Base-by-base conservation (phyloP, 1,284 basidiomycete species). In the Agroathelia rolfsii region DNA sequence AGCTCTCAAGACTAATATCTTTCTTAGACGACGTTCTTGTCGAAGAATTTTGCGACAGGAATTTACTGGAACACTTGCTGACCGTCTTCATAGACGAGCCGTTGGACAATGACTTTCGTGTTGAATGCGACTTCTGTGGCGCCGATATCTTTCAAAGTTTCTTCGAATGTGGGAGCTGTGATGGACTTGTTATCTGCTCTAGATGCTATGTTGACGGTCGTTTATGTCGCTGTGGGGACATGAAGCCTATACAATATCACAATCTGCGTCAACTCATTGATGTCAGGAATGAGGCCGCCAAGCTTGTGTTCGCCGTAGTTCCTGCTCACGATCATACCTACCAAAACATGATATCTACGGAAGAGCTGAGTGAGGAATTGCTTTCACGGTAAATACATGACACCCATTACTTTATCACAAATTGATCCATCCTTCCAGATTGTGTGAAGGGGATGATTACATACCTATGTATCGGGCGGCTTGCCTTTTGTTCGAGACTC, bases 131-230 rank as follows among this genome's bases (percentile, higher is more conserved):
- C 49, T 84, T 80, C 49, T 86, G 82, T 43, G 74, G 72, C 9
- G 69, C 67, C 2, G 82, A 86, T 45, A 70, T 86, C 37, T 86
- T 85, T 43, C 75, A 82, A 43, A 76, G 76, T 39, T 84, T 76
- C 48, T 80, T 86, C 41, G 74, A 79, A 47, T 86, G 82, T 46
- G 43, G 48, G 5, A 35, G 43, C 0, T 78, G 77, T 3, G 61
- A 63, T 40, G 66, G 65, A n/a, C 53, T 72, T 36, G 48, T 66
- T 16, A 50, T 82, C 4, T 86, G 83, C 47, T 56, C 78, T 0
- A 59, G 61, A n/a, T 86, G 82, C 51, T 85, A 76, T 43, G 64
- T 68, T 6, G 82, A 86, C 47, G 83, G 83, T 7, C 66, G 82
- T 16, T 66, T 60, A 11, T 86, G 82, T 45, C 43, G 35, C 22